Evolutionary conservation across 106 monocot genomes (phyloP).

Genomic region (Apostasia shenzhenica): DNA sequence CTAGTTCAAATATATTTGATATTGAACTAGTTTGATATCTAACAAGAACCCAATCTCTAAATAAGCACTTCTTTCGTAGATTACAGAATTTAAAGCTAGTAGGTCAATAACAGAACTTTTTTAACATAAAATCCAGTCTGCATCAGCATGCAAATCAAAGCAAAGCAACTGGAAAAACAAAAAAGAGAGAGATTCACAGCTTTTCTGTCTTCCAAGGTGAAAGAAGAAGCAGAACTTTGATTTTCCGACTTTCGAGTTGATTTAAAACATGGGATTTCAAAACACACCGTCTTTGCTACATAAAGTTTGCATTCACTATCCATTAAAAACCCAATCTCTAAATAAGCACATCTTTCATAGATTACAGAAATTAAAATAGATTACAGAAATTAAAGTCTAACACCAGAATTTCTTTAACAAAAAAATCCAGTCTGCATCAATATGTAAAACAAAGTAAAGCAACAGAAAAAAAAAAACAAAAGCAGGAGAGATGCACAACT

Average conservation of each 20-base stretch:
- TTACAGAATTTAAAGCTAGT: conserved; percentile 2
- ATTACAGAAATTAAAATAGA: conserved; percentile 5
- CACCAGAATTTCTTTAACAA: neutral
- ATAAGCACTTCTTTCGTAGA: neutral
- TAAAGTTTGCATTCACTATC: too few species aligned
- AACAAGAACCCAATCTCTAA: neutral
- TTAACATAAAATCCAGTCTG: neutral
- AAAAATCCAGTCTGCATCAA: neutral
- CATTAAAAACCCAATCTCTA: neutral
- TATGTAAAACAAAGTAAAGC: neutral
- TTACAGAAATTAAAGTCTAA: conserved; percentile 3
- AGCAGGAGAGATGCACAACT: neutral
- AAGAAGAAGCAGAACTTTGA: neutral
- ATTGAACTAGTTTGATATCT: neutral
- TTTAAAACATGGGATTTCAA: too few species aligned
- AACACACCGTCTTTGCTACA: too few species aligned
- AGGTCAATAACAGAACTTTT: neutral
- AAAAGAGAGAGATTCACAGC: neutral
- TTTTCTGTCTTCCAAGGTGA: neutral
- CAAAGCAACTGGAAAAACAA: neutral
- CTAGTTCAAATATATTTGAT: neutral
- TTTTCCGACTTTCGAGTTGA: neutral
- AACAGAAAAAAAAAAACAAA: neutral
- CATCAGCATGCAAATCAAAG: neutral
- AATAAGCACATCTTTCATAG: neutral